These are phyloP conservation scores for Annulohypoxylon stygium DNA, from an alignment of 495 filamentous ascomycete species.

Conservation along the genomic window DNA sequence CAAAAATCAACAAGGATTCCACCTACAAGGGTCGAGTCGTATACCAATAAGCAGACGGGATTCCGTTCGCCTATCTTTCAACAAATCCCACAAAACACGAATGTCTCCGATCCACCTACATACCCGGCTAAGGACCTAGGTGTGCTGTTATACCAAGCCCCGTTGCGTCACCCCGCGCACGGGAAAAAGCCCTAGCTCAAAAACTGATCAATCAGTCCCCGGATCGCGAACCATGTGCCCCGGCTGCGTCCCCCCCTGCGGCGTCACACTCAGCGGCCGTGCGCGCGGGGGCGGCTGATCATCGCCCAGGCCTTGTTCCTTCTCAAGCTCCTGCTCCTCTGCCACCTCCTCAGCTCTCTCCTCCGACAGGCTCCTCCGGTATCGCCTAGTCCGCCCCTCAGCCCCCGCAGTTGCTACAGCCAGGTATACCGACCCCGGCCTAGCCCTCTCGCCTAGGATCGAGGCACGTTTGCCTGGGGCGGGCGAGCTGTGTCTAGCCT, in stretches of 20 bases:
- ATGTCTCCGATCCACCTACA: not conserved
- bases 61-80: slow-evolving; percentile 3
- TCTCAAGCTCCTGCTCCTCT: not conserved
- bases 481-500: not conserved
- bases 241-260: not conserved
- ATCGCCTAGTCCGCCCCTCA: slow-evolving; percentile 23
- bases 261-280: slow-evolving; percentile 32
- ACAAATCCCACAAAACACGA: not conserved
- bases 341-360: slow-evolving; percentile 19
- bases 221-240: not conserved
- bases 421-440: slow-evolving; percentile 40
- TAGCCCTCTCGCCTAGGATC: slow-evolving; percentile 35
- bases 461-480: slow-evolving; percentile 30
- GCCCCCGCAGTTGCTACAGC: slow-evolving; percentile 33
- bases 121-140: not conserved
- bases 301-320: not conserved
- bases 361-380: slow-evolving; percentile 34
- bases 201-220: not conserved
- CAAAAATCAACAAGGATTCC: not conserved
- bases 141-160: not conserved
- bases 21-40: not conserved
- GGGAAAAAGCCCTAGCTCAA: not conserved
- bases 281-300: not conserved
- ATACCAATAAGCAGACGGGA: not conserved
- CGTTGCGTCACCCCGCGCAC: not conserved